A percentile compares a stretch with the other conserved stretches of the same genome.
Evolutionary conservation across 148 eudicot genomes (phyloP).

Genomic region (Chenopodium berlandieri): DNA sequence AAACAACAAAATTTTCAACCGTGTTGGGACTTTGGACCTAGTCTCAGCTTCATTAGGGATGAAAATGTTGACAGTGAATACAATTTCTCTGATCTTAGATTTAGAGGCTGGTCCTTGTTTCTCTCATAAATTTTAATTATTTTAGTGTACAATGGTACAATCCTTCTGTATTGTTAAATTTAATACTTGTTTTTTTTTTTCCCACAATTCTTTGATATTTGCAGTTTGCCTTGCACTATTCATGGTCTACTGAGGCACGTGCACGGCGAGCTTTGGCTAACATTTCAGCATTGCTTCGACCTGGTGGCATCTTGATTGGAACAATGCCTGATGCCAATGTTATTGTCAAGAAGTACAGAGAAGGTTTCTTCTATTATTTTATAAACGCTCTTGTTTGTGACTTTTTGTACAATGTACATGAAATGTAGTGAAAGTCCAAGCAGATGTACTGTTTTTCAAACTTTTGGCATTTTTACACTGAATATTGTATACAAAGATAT

Average conservation of each 20-base stretch:
- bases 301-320: slow-evolving; percentile 95
- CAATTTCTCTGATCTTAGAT: not conserved
- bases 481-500: not conserved
- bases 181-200: not conserved
- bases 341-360: slow-evolving; percentile 85
- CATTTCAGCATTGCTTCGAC: slow-evolving; percentile 93
- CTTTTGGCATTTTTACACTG: not conserved
- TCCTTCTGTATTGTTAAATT: slow-evolving; percentile 1
- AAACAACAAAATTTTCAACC: not conserved
- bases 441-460: not conserved
- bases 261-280: slow-evolving; percentile 95
- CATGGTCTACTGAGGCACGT: slow-evolving; percentile 99
- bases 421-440: not conserved
- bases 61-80: not conserved
- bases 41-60: not conserved
- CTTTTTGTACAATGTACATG: not conserved
- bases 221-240: slow-evolving; percentile 99
- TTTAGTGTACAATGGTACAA: not conserved
- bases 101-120: not conserved
- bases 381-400: not conserved
- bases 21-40: not conserved
- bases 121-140: not conserved
- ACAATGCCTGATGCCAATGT: slow-evolving; percentile 99
- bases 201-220: slow-evolving; percentile 11
- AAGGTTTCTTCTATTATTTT: slow-evolving; percentile 40